phyloP scores from a whole-genome alignment of 768 basidiomycete genomes.

The Inosperma sp. region DNA sequence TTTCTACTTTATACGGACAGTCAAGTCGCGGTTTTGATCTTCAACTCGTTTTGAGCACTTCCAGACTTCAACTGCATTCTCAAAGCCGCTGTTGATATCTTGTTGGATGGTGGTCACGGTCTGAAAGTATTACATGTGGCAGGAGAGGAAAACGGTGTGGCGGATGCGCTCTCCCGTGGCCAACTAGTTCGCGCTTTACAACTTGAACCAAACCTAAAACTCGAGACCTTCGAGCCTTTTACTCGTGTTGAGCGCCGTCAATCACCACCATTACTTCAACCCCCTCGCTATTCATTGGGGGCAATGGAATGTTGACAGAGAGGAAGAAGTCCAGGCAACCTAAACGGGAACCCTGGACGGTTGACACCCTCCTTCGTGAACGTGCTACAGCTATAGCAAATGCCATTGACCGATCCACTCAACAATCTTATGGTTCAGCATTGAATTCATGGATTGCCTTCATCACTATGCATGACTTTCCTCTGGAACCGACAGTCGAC shows the following conservation, averaged over 20 bases:
- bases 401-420: constrained; percentile 20
- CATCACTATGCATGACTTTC: constrained; percentile 21
- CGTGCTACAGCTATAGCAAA: constrained; percentile 22
- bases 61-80: too few species aligned
- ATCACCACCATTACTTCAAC: not conserved
- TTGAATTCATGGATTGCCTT: constrained; percentile 31
- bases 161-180: constrained; percentile 20
- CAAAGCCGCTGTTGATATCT: too few species aligned
- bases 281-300: constrained; percentile 13
- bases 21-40: constrained; percentile 14
- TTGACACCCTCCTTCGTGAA: constrained; percentile 29
- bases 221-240: constrained; percentile 10
- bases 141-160: constrained; percentile 18
- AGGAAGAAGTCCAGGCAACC: not conserved
- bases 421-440: constrained; percentile 22
- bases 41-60: constrained; percentile 13
- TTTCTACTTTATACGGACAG: constrained; percentile 23
- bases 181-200: not conserved
- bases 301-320: not conserved
- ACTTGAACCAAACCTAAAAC: not conserved
- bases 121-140: constrained; percentile 15
- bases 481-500: constrained; percentile 28
- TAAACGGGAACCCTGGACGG: constrained; percentile 23
- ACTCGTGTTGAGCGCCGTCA: not conserved
- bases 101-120: constrained; percentile 12